Evolutionary conservation across 2,329 filamentous ascomycete species (phyloP), one percentile per base, ranked within the genome.

Genomic region (Fusarium lateritium): DNA sequence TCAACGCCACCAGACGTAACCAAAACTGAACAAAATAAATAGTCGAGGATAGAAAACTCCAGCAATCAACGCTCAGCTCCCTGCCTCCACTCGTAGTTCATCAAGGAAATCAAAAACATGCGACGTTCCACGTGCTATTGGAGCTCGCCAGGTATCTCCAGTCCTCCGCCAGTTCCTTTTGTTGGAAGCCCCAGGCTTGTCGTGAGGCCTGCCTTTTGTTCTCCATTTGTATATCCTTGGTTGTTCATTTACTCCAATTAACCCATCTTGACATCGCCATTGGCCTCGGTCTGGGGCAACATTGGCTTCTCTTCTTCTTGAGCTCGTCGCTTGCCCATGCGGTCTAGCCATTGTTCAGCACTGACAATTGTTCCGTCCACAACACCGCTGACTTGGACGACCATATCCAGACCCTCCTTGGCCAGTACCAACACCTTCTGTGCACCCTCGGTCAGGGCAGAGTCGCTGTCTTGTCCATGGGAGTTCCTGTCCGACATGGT

Each of bases 401-500:
- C 94, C 91, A 98, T 97, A 72, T 98, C 94, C 15, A 98, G 84
- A 0, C 94, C 94, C 77, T 98, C 95, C 74, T 92, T 92, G 8
- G 95, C 95, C 52, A 98, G 88, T 2, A 96, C 89, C 14, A 98
- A 82, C 57, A 97, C 94, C 40, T 92, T 87, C 71, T 94, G 91
- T 0, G 93, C 94, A 52, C 85, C 85, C 26, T 90, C 86, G 21
- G 78, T 76, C 11, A 81, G 65, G 17, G 78, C 78, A 10, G 76
- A 77, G 47, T 82, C 81, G 46, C 74, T 78, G 44, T 80, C 77
- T 58, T 77, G 64, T 68, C 64, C 65, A 26, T 79, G 76, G 4
- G 62, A 49, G 34, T 64, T 61, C 34, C 69, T 74, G 26, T 78
- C 76, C 3, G 76, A 70, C 70, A 88, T 86, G 63, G 85, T 91